Base-by-base conservation (phyloP, 257 asterid genomes). In the Fraxinus cuspidata region DNA sequence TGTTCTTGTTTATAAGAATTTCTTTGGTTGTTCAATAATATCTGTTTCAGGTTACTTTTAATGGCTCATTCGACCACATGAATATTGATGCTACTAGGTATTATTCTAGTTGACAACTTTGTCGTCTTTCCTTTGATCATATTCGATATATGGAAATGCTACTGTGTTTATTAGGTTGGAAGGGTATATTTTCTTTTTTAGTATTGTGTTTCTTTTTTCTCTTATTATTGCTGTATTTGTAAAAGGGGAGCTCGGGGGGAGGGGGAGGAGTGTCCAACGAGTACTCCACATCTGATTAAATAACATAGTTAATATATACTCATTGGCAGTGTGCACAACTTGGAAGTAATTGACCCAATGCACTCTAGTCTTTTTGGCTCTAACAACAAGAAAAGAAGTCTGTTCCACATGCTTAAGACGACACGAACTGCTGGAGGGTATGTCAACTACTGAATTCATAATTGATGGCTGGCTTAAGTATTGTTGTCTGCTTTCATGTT, bases 41-140 rank as follows among this genome's bases (percentile, higher is more conserved):
- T 40, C 38, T 80, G 76, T 86, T 72, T 53, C 93, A 95, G 99
- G 98, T 95, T 74, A 89, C 98, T 44, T 95, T 95, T 72, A 95
- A 95, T 77, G 99, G 99, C 88, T 93, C 98, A 77, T 95, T 93
- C 78, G 99, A 93, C 82, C 99, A 95, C 91, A 87, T 95, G 98
- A 95, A 90, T 82, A 93, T 95, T 82, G 99, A 95, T 69, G 91
- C 97, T 77, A 90, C 99, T 42, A 95, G 99, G 99, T 95, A 85
- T 71, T 78, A 78, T 84, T 81, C 72, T 81, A 67, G 60, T 70
- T 64, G 47, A 77, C 71, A 77, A 47, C 60, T 63, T 60, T 38
- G 18, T 70, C 75, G n/a, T n/a, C 12, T 60, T 77, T 66, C 44
- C 32, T 71, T 74, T 83, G 70, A 44, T 49, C 73, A 76, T 74